Evolutionary conservation across 1,284 basidiomycete species (phyloP).

Genomic region (Rhodotorula sp.): DNA sequence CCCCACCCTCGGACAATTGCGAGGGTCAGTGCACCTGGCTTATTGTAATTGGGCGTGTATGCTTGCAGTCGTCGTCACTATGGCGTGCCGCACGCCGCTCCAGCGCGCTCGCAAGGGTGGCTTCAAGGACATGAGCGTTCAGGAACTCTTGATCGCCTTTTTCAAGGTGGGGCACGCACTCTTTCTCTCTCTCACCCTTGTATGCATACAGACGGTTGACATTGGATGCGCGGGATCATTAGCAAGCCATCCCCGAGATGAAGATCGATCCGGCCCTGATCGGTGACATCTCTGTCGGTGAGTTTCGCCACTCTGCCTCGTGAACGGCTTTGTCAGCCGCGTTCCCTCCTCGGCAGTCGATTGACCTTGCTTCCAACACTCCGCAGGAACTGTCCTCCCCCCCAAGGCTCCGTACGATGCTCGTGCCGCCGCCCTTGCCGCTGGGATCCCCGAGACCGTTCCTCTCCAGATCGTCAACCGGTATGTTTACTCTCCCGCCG

Average conservation of each 20-base stretch:
- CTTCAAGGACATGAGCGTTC: slow-evolving; percentile 67
- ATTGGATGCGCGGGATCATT: slow-evolving; percentile 17
- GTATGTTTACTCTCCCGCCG: slow-evolving; percentile 49
- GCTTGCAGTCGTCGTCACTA: slow-evolving; percentile 64
- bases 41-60: no score
- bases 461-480: slow-evolving; percentile 74
- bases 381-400: slow-evolving; percentile 49
- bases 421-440: slow-evolving; percentile 70
- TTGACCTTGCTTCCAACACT: slow-evolving; percentile 60
- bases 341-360: not conserved
- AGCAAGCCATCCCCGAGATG: slow-evolving; percentile 64
- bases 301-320: slow-evolving; percentile 3
- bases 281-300: slow-evolving; percentile 71
- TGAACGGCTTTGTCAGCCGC: not conserved
- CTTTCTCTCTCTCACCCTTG: slow-evolving; percentile 33
- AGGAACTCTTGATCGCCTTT: slow-evolving; percentile 70
- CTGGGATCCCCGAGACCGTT: slow-evolving; percentile 73
- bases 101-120: slow-evolving; percentile 71
- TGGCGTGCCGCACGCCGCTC: slow-evolving; percentile 70
- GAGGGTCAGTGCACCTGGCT: no score
- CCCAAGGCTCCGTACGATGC: slow-evolving; percentile 54
- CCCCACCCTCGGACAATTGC: not conserved
- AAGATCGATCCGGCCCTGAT: slow-evolving; percentile 66
- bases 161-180: slow-evolving; percentile 58
- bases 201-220: slow-evolving; percentile 13